phyloP scores from a whole-genome alignment of 495 filamentous ascomycete genomes.

The Darksidea phi region DNA sequence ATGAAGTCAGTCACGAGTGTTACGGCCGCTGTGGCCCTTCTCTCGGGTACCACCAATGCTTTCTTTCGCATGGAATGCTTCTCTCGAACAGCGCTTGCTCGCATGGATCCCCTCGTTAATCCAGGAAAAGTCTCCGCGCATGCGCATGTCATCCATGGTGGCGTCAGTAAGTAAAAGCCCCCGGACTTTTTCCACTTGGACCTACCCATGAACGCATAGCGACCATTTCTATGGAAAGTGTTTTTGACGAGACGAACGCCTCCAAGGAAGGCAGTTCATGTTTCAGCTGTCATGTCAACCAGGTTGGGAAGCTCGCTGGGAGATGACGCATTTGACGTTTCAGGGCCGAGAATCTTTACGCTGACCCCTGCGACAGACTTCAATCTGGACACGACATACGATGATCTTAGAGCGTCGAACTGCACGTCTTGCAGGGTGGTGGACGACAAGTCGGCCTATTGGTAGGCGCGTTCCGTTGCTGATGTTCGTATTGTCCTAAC shows the following conservation, averaged over 20 bases:
- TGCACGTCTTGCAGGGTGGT: conserved; percentile 60
- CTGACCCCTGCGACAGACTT: conserved; percentile 45
- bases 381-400: conserved; percentile 46
- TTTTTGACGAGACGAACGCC: not conserved
- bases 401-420: conserved; percentile 47
- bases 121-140: conserved; percentile 50
- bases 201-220: conserved; percentile 19
- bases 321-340: conserved; percentile 21
- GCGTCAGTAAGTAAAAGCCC: conserved; percentile 49
- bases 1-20: conserved; percentile 22
- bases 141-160: conserved; percentile 55
- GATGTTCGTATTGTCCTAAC: not conserved
- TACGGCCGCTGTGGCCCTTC: conserved; percentile 13
- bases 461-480: conserved; percentile 42
- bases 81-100: conserved; percentile 60
- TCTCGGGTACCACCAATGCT: conserved; percentile 48
- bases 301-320: conserved; percentile 3
- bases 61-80: conserved; percentile 90
- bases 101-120: conserved; percentile 56
- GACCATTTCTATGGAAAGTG: conserved; percentile 9
- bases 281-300: conserved; percentile 14
- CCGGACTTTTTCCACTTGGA: conserved; percentile 7
- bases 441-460: conserved; percentile 65
- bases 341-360: not conserved
- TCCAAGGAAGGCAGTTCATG: not conserved